phyloP scores from a whole-genome alignment of 1,284 basidiomycete genomes.

The Cerrena zonata region DNA sequence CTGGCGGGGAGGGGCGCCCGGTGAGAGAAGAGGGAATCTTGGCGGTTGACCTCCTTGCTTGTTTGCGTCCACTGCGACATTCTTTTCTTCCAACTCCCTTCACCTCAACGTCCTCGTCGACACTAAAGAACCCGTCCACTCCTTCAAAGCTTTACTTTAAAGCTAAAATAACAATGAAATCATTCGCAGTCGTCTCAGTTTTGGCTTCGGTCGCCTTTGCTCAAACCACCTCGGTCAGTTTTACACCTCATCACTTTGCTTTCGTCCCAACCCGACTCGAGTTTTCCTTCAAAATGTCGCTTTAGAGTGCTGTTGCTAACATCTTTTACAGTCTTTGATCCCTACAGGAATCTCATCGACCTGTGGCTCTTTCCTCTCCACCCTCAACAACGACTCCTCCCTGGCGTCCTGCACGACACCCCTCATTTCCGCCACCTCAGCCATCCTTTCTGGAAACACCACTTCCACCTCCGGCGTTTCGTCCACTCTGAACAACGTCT shows the following conservation, averaged over 20 bases:
- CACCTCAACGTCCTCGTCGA: conserved; percentile 36
- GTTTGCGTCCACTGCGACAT: no score
- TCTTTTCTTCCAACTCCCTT: conserved; percentile 1
- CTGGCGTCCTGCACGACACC: conserved; percentile 60
- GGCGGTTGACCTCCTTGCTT: no score
- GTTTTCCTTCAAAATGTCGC: no score
- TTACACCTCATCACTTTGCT: conserved; percentile 19
- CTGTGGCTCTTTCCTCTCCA: conserved; percentile 59
- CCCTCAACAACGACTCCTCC: conserved; percentile 55
- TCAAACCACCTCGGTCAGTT: conserved; percentile 29
- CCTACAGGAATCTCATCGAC: conserved; percentile 54
- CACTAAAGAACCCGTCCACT: conserved; percentile 45
- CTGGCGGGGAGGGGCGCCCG: no score
- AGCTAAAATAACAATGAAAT: conserved; percentile 38
- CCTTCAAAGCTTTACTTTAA: conserved; percentile 32
- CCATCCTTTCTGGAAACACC: conserved; percentile 48
- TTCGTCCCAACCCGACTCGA: no score
- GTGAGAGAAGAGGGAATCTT: no score
- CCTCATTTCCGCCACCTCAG: conserved; percentile 56
- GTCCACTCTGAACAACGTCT: conserved; percentile 54
- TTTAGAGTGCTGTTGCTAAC: background rate
- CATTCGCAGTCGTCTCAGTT: conserved; percentile 41
- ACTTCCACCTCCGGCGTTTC: conserved; percentile 42
- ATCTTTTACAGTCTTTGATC: conserved; percentile 36
- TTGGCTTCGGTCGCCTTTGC: conserved; percentile 43